These are phyloP conservation scores for Styphnolobium japonicum DNA, from an alignment of 306 rosid genomes.

Conservation along the genomic window DNA sequence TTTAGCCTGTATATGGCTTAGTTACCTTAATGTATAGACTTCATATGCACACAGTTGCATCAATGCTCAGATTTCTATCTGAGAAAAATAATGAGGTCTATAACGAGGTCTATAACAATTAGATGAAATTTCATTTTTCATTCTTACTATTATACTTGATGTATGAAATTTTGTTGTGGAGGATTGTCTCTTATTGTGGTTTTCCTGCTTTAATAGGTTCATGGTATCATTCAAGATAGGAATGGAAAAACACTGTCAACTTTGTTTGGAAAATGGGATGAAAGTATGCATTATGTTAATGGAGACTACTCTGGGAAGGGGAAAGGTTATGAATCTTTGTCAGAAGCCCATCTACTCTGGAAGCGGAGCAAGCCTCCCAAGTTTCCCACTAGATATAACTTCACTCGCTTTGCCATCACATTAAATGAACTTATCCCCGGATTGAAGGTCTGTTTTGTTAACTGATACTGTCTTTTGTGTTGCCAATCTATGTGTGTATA, in stretches of 20 bases:
- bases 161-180: neutral
- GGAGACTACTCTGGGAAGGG: constrained; percentile 86
- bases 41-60: neutral
- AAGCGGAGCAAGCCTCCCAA: constrained; percentile 80
- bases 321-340: constrained; percentile 72
- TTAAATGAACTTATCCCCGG: constrained; percentile 89
- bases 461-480: constrained; percentile 14
- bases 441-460: constrained; percentile 66
- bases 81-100: neutral
- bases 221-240: constrained; percentile 83
- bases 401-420: constrained; percentile 94
- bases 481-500: neutral
- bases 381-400: constrained; percentile 83
- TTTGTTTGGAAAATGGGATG: constrained; percentile 97
- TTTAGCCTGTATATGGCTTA: constrained; percentile 9
- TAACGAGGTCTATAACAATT: neutral
- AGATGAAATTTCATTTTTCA: neutral
- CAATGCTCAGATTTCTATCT: neutral
- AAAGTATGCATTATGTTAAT: constrained; percentile 78
- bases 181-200: neutral
- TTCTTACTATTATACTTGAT: neutral
- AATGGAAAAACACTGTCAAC: constrained; percentile 85
- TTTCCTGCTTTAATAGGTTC: constrained; percentile 55
- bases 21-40: neutral
- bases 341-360: constrained; percentile 87